Evolutionary conservation across 139 green algal species (phyloP).

Genomic region (Pedinophyceae sp.): DNA sequence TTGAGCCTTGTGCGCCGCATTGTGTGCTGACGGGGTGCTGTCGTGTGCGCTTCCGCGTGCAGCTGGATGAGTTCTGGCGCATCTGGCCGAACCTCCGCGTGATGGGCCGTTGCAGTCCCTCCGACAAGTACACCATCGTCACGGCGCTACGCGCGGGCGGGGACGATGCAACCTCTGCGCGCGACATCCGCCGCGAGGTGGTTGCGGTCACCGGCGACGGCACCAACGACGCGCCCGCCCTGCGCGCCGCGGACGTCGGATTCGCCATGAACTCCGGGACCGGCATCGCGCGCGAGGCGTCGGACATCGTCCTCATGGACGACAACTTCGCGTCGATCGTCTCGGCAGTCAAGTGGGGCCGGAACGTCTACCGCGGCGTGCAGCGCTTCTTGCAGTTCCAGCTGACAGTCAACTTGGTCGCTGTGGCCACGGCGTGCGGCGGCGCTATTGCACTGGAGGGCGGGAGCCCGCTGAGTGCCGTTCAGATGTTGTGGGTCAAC

Average conservation of each 20-base stretch:
- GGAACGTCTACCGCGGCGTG: constrained; percentile 68
- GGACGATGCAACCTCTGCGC: background rate
- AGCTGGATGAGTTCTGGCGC: too few relatives aligned
- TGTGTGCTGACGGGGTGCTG: too few relatives aligned
- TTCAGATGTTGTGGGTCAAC: constrained; percentile 80
- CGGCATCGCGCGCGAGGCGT: constrained; percentile 58
- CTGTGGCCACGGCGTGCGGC: constrained; percentile 35
- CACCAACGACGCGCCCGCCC: constrained; percentile 81
- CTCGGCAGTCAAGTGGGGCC: constrained; percentile 61
- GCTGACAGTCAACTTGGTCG: constrained; percentile 64
- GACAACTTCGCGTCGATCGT: constrained; percentile 75
- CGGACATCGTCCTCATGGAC: constrained; percentile 83
- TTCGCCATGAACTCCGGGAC: constrained; percentile 76
- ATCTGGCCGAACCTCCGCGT: constrained; percentile 65
- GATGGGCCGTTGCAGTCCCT: constrained; percentile 71
- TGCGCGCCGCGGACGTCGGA: constrained; percentile 60
- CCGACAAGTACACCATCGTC: constrained; percentile 84
- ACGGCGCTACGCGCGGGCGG: constrained; percentile 3
- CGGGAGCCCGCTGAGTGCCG: constrained; percentile 41
- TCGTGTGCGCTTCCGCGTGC: too few relatives aligned
- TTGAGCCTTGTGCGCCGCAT: too few relatives aligned
- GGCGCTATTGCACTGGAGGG: constrained; percentile 38
- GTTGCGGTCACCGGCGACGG: constrained; percentile 47
- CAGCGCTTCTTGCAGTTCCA: constrained; percentile 81
- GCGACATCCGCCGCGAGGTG: constrained; percentile 13